phyloP scores from a whole-genome alignment of 805 yeast genomes.

The Saccharomycopsis fermentans region DNA sequence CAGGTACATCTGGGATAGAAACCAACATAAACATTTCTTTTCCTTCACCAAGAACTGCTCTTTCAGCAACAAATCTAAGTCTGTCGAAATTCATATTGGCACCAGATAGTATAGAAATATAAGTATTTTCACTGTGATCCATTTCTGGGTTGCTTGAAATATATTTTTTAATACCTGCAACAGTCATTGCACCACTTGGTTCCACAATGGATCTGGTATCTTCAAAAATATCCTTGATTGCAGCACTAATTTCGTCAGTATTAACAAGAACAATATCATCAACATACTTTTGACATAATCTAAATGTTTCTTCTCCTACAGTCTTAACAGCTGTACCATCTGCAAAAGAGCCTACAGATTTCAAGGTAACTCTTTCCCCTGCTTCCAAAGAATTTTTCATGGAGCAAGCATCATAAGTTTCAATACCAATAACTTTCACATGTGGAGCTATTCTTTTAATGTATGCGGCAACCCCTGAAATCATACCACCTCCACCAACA shows the following conservation, averaged over 20 bases:
- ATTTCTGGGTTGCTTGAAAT: constrained; percentile 57
- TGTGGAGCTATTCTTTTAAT: constrained; percentile 96
- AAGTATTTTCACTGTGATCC: constrained; percentile 59
- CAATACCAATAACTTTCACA: constrained; percentile 90
- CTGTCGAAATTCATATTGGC: constrained; percentile 98
- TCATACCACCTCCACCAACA: constrained; percentile 95
- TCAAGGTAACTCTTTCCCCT: constrained; percentile 45
- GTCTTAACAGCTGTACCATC: constrained; percentile 96
- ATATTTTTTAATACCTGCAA: constrained; percentile 88
- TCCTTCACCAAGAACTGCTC: constrained; percentile 98
- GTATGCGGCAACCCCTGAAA: constrained; percentile 86
- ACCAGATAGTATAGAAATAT: constrained; percentile 83
- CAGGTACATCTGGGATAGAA: constrained; percentile 87
- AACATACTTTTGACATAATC: constrained; percentile 65
- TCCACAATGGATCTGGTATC: constrained; percentile 91
- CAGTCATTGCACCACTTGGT: constrained; percentile 95
- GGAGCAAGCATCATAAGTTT: constrained; percentile 94
- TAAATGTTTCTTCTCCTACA: constrained; percentile 85
- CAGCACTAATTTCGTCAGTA: constrained; percentile 95
- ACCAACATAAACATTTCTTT: constrained; percentile 87
- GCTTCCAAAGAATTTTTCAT: constrained; percentile 57
- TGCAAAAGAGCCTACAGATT: constrained; percentile 89
- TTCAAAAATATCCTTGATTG: constrained; percentile 91
- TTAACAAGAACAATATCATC: constrained; percentile 80
- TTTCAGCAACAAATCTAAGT: constrained; percentile 87